Conservation (phyloP, 83 land plant genomes). For the Isoetes engelmannii region DNA sequence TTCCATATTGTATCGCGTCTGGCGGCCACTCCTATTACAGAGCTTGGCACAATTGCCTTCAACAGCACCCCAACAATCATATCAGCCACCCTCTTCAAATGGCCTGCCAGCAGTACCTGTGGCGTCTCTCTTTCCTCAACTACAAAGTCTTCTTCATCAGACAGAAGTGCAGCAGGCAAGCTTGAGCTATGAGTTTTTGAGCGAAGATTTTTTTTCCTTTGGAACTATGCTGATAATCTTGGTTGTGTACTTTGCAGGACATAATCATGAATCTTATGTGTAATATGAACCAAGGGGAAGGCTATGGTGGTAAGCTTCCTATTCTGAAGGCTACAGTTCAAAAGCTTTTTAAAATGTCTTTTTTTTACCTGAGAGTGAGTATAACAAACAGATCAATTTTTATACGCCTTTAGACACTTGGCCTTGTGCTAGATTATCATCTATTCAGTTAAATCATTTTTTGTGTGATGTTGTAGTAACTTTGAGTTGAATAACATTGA, state of each 20-base stretch:
- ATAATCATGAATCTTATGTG: neutral
- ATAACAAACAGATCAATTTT: neutral
- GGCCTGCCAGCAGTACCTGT: no score
- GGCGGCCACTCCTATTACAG: no score
- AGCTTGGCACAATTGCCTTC: no score
- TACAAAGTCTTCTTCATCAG: neutral
- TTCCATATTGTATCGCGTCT: no score
- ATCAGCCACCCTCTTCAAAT: no score
- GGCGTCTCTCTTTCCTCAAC: neutral
- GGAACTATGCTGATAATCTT: neutral
- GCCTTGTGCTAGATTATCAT: neutral
- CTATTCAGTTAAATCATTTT: neutral
- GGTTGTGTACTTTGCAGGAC: neutral
- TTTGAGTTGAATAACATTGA: no score
- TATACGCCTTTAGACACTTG: neutral
- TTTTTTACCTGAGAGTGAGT: neutral
- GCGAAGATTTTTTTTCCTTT: neutral
- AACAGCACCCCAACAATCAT: no score
- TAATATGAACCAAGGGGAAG: conserved; percentile 2
- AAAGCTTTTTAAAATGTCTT: neutral
- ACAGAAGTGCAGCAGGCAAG: neutral
- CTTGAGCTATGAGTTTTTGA: neutral
- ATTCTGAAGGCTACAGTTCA: neutral
- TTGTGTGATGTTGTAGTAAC: neutral
- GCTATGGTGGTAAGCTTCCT: neutral